Percentiles rank a stretch among this genome's conserved stretches.
These are phyloP conservation scores for Fraxinus excelsior DNA, from an alignment of 257 asterid species.

Conservation along the genomic window DNA sequence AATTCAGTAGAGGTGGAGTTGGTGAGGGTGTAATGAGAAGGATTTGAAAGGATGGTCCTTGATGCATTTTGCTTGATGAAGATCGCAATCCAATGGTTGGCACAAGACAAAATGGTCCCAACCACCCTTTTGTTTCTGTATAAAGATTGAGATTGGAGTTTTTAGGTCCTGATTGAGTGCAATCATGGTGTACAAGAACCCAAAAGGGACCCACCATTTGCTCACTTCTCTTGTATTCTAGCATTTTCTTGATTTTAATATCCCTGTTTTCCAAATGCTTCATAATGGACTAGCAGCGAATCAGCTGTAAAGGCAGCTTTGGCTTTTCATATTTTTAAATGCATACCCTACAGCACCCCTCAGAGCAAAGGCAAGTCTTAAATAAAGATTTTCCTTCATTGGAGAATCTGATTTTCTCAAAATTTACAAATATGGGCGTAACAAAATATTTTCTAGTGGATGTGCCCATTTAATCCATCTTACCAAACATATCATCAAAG, in stretches of 20 bases:
- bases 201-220: neutral
- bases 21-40: slow-evolving; percentile 33
- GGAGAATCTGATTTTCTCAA: neutral
- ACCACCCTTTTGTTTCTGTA: neutral
- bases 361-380: neutral
- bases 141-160: neutral
- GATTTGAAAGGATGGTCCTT: slow-evolving; percentile 13
- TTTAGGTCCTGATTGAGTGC: neutral
- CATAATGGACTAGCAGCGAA: neutral
- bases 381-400: neutral
- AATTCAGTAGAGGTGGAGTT: slow-evolving; percentile 28
- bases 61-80: neutral
- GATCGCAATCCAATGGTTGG: slow-evolving; percentile 2
- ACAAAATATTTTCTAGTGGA: no score
- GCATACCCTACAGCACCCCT: neutral
- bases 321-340: neutral
- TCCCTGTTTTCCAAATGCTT: neutral
- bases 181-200: neutral
- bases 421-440: no score
- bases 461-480: neutral
- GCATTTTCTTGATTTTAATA: neutral
- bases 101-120: slow-evolving; percentile 6
- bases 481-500: neutral
- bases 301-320: neutral
- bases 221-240: neutral